A percentile compares a stretch with the other conserved stretches of the same genome.
Conservation (phyloP, 2,329 filamentous ascomycete species). For the Aureobasidium uvarum region DNA sequence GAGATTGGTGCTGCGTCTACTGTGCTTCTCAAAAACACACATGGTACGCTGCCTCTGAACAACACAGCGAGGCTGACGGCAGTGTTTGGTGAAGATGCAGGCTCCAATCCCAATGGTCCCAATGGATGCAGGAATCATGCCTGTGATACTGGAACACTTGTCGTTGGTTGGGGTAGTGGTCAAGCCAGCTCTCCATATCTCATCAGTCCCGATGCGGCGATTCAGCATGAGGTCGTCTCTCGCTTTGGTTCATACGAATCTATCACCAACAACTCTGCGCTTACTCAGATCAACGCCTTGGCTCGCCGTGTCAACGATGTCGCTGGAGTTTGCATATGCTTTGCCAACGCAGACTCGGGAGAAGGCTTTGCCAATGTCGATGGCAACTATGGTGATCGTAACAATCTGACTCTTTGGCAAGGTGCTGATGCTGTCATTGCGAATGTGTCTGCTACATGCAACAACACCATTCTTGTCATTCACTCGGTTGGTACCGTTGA, state of each 20-base stretch:
- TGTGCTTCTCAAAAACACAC: conserved; percentile 49
- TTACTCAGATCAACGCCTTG: conserved; percentile 35
- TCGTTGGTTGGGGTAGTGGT: conserved; percentile 50
- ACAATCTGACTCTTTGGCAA: conserved; percentile 49
- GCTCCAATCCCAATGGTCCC: conserved; percentile 46
- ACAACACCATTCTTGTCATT: conserved; percentile 85
- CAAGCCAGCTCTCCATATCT: conserved; percentile 41
- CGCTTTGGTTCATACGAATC: conserved; percentile 33
- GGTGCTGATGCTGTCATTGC: conserved; percentile 65
- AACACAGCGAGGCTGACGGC: conserved; percentile 47
- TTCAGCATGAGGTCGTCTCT: conserved; percentile 34
- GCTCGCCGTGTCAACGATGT: conserved; percentile 33
- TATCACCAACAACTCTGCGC: conserved; percentile 34
- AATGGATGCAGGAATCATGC: conserved; percentile 49
- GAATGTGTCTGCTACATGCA: conserved; percentile 51
- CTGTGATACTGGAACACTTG: conserved; percentile 48
- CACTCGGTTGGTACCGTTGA: conserved; percentile 78
- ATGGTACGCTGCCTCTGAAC: conserved; percentile 46
- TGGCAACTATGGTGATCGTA: conserved; percentile 48
- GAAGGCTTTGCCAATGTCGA: conserved; percentile 51
- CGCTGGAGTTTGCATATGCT: conserved; percentile 40
- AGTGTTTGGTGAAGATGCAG: conserved; percentile 52
- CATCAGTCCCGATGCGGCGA: conserved; percentile 34
- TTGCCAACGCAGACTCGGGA: conserved; percentile 50
- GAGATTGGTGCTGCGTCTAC: conserved; percentile 55